These are phyloP conservation scores for Penicillium sp. DNA, from an alignment of 2,329 filamentous ascomycete species.

Conservation along the genomic window DNA sequence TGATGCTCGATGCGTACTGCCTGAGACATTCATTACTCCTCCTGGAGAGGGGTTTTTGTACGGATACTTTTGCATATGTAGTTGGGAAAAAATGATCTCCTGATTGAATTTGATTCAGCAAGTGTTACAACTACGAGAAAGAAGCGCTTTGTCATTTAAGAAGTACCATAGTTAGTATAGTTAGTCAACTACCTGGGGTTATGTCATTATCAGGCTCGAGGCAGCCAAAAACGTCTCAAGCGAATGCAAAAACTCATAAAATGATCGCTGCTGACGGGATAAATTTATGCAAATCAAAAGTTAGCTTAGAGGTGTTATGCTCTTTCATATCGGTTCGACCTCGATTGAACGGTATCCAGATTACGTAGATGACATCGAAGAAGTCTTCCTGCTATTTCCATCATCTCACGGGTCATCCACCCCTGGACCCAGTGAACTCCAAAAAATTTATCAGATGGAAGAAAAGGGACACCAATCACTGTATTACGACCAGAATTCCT, in stretches of 20 bases:
- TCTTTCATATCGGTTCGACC: not conserved
- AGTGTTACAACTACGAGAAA: too few relatives aligned
- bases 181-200: not conserved
- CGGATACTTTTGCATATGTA: not conserved
- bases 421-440: not conserved
- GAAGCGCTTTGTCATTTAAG: too few relatives aligned
- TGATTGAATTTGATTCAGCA: too few relatives aligned
- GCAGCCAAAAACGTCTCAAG: not conserved
- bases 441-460: not conserved
- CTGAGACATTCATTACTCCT: not conserved
- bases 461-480: not conserved
- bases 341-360: not conserved
- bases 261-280: not conserved
- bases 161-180: too few relatives aligned
- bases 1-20: not conserved
- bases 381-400: not conserved
- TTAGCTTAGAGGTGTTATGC: not conserved
- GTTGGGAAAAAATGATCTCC: too few relatives aligned
- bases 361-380: not conserved
- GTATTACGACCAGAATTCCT: not conserved
- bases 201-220: not conserved
- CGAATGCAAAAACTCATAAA: not conserved
- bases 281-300: not conserved
- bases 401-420: not conserved
- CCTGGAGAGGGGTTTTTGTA: not conserved